These are phyloP conservation scores for Theobroma cacao DNA, from an alignment of 345 rosid genomes.

Conservation along the genomic window DNA sequence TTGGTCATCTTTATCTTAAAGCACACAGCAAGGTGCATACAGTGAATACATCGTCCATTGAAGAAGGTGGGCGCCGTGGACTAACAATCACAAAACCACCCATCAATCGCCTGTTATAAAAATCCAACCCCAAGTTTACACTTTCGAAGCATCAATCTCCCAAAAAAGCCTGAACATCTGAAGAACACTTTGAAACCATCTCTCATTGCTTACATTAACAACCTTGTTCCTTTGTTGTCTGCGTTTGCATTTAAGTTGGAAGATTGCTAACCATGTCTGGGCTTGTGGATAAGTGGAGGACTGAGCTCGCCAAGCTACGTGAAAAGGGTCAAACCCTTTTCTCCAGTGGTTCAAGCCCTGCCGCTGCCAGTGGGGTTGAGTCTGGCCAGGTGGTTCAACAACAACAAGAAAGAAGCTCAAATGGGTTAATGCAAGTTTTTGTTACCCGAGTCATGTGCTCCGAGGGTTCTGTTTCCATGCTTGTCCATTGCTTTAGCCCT, in stretches of 20 bases:
- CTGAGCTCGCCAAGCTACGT: slow-evolving; percentile 33
- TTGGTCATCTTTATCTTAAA: not conserved
- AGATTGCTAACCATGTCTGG: slow-evolving; percentile 34
- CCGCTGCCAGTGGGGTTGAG: not conserved
- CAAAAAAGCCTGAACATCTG: not conserved
- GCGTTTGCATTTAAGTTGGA: not conserved
- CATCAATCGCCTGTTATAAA: no score
- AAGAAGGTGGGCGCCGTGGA: not conserved
- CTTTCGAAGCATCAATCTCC: no score
- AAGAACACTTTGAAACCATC: not conserved
- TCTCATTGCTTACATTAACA: not conserved
- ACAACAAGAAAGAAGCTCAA: not conserved
- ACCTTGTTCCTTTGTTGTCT: not conserved
- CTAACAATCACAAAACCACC: no score
- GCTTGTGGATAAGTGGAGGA: slow-evolving; percentile 45
- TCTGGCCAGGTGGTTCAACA: not conserved
- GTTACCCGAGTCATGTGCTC: not conserved
- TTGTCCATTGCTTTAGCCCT: not conserved
- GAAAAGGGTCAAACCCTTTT: slow-evolving; percentile 30
- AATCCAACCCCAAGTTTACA: no score
- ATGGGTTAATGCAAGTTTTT: not conserved
- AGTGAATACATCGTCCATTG: not conserved
- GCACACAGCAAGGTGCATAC: not conserved
- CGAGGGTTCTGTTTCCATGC: slow-evolving; percentile 1
- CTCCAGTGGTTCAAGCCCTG: slow-evolving; percentile 6